These are phyloP conservation scores for Arthroderma sp. DNA, from an alignment of 2,329 filamentous ascomycete genomes.

Conservation along the genomic window DNA sequence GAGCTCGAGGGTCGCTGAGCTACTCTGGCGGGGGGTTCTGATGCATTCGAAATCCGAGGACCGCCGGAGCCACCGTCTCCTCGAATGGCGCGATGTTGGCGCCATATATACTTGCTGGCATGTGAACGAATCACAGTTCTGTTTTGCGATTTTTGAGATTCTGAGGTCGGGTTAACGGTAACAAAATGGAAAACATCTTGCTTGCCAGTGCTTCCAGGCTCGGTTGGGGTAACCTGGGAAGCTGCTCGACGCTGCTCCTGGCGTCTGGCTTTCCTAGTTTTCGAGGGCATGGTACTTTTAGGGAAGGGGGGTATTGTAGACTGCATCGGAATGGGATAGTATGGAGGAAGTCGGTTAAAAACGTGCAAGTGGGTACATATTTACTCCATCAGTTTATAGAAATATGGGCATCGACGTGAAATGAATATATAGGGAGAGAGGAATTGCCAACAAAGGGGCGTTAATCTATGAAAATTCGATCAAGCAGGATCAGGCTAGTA, in stretches of 20 bases:
- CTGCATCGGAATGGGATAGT: too few species aligned
- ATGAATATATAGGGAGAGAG: too few species aligned
- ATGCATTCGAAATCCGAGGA: too few species aligned
- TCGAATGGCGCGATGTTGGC: constrained; percentile 12
- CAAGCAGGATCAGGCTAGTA: too few species aligned
- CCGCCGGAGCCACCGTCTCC: not conserved
- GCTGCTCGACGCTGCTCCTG: not conserved
- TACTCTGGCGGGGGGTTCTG: too few species aligned
- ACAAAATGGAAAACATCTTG: constrained; percentile 13
- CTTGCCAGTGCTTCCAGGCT: not conserved
- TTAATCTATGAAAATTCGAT: too few species aligned
- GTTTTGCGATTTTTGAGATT: constrained; percentile 11
- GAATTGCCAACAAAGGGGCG: too few species aligned
- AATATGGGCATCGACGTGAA: too few species aligned
- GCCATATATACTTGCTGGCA: constrained; percentile 14
- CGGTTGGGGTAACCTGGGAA: not conserved
- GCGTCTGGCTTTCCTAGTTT: constrained; percentile 1
- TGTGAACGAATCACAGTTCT: constrained; percentile 13
- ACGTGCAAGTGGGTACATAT: too few species aligned
- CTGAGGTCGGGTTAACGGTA: constrained; percentile 12
- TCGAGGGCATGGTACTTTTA: not conserved
- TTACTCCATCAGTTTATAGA: too few species aligned
- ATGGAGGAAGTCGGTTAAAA: too few species aligned
- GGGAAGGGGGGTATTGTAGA: not conserved
- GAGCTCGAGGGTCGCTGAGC: too few species aligned